Evolutionary conservation across 2,329 filamentous ascomycete species (phyloP).

Genomic region (Paramyrothecium sp.): DNA sequence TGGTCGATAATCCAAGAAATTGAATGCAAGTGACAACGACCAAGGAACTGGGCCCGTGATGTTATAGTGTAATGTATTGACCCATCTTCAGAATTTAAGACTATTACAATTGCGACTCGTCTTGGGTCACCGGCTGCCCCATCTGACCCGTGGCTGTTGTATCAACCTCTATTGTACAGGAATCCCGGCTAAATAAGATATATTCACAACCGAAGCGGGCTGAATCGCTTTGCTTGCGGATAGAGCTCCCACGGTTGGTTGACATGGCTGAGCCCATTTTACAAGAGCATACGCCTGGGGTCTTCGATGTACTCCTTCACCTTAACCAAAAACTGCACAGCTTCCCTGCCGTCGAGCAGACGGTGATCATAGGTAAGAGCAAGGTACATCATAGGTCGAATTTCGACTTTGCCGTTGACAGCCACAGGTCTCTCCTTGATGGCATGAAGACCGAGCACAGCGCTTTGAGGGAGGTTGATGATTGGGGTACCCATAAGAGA

Average conservation of each 20-base stretch:
- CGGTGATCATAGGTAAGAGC: conserved; percentile 97
- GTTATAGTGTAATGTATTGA: too few species aligned
- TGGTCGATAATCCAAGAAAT: too few species aligned
- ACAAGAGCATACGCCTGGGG: conserved; percentile 84
- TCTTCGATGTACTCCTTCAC: conserved; percentile 98
- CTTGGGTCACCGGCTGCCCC: neutral
- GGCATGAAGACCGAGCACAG: conserved; percentile 88
- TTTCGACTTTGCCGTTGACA: conserved; percentile 90
- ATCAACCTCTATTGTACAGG: neutral
- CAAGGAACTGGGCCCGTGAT: too few species aligned
- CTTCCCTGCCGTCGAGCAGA: conserved; percentile 90
- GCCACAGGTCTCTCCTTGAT: conserved; percentile 93
- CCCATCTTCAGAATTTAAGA: too few species aligned
- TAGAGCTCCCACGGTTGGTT: too few species aligned
- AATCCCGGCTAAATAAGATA: neutral
- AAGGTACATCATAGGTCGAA: conserved; percentile 99
- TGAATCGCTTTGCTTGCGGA: neutral
- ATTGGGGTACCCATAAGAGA: conserved; percentile 97
- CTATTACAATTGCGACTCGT: too few species aligned
- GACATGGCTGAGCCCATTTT: conserved; percentile 12
- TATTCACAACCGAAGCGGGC: neutral
- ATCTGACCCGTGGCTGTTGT: neutral
- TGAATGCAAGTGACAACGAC: too few species aligned
- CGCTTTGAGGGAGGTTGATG: conserved; percentile 94
- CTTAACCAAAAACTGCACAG: conserved; percentile 94